Percentiles rank a stretch among this genome's conserved stretches.
These are phyloP conservation scores for Saccharomyces hybrid DNA, from an alignment of 1,139 yeast species.

Conservation along the genomic window DNA sequence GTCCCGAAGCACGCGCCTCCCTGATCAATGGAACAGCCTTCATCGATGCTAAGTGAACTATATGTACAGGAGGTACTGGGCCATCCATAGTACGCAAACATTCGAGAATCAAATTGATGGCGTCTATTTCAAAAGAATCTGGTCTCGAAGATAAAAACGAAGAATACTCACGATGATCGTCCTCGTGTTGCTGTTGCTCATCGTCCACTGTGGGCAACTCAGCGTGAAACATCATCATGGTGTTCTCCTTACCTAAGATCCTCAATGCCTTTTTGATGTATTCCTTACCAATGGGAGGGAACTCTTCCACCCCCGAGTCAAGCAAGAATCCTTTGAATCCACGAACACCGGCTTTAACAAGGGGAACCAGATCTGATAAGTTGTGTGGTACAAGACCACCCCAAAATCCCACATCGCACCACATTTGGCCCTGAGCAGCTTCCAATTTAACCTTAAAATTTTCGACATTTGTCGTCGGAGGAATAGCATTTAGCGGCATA, in stretches of 20 bases:
- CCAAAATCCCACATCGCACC: conserved; percentile 96
- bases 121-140: conserved; percentile 77
- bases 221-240: conserved; percentile 87
- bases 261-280: conserved; percentile 63
- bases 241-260: conserved; percentile 50
- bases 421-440: conserved; percentile 75
- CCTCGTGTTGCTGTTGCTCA: conserved; percentile 36
- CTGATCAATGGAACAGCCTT: too few species aligned
- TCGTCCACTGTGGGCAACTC: conserved; percentile 56
- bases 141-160: conserved; percentile 82
- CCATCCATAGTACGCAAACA: conserved; percentile 6
- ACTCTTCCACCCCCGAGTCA: conserved; percentile 90
- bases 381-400: conserved; percentile 87
- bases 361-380: conserved; percentile 57
- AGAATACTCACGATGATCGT: conserved; percentile 62
- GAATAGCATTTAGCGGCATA: conserved; percentile 93
- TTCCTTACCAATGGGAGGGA: conserved; percentile 64
- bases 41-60: too few species aligned
- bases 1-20: too few species aligned
- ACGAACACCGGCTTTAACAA: conserved; percentile 76
- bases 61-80: too few species aligned
- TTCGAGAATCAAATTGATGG: conserved; percentile 61
- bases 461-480: conserved; percentile 82
- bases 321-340: conserved; percentile 90
- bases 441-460: conserved; percentile 65